Evolutionary conservation across 495 filamentous ascomycete genomes (phyloP), one percentile per base, ranked within the genome.

Genomic region (Halenospora varia): DNA sequence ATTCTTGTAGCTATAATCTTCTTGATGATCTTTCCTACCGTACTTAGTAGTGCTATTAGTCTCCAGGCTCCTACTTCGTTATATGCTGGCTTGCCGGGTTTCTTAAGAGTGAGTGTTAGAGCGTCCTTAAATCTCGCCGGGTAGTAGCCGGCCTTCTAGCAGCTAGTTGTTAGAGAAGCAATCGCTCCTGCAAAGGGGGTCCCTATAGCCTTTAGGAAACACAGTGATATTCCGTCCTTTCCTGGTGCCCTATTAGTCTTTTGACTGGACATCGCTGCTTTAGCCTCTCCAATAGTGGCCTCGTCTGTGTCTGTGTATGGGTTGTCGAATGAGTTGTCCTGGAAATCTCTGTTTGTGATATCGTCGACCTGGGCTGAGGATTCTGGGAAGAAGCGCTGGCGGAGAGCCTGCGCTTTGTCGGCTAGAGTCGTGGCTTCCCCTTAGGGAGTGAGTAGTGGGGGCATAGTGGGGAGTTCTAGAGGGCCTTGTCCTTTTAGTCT

Each of bases 41-140:
- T 72, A 29, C 70, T 69, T 0, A 71, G 62, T 0, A 75, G 57
- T 0, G 69, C 69, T 23, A 75, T 67, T 0, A 63, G 65, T 8
- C 70, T 47, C 52, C 68, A 75, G 2, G 63, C 48, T 39, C 68
- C 71, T 1, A 66, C 58, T 3, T 53, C 17, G 1, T 57, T 56
- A 47, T 72, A 73, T 55, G 71, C 57, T 1, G 51, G 19, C 26
- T 68, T 66, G 0, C 60, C 64, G 8, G 44, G 54, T 29, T 75
- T 76, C 9, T 64, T 59, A 0, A 73, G 65, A 0, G 67, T 60
- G 0, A 74, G 53, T 11, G 63, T 73, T 13, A 68, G 44, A 0
- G 54, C 25, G 11, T 55, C 6, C 25, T 29, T 48, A 19, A 55
- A 59, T n/a, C 48, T 24, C n/a, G 35, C 41, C 25, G 61, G 66